Percentiles rank a stretch among this genome's conserved stretches.
Evolutionary conservation across 805 yeast genomes (phyloP).

Genomic region (Saccharomycopsis sp.): DNA sequence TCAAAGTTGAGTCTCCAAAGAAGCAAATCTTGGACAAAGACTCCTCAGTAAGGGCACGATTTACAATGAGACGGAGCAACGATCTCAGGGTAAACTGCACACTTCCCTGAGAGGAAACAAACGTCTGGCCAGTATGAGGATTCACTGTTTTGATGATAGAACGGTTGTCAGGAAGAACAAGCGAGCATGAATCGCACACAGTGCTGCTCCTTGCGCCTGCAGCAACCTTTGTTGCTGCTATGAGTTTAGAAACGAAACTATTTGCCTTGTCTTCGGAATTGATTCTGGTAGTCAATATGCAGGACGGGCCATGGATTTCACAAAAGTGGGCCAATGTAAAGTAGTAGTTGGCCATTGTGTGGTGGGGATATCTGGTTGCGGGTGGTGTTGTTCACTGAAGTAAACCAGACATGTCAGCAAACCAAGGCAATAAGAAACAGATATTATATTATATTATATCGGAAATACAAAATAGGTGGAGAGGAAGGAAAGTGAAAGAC

Average conservation of each 20-base stretch:
- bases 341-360: slow-evolving; percentile 14
- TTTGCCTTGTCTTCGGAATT: background rate
- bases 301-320: slow-evolving; percentile 21
- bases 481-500: background rate
- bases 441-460: too few species aligned
- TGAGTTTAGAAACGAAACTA: background rate
- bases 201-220: background rate
- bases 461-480: background rate
- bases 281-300: slow-evolving; percentile 13
- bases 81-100: background rate
- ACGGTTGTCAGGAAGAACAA: slow-evolving; percentile 3
- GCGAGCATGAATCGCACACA: slow-evolving; percentile 13
- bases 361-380: background rate
- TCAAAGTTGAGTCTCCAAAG: slow-evolving; percentile 19
- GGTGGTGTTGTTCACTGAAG: background rate
- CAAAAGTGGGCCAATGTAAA: slow-evolving; percentile 21
- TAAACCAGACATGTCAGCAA: background rate
- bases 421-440: background rate
- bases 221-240: slow-evolving; percentile 1
- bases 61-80: background rate
- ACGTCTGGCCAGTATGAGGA: background rate
- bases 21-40: slow-evolving; percentile 15
- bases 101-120: background rate
- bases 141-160: background rate
- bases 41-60: slow-evolving; percentile 18